These are phyloP conservation scores for Bruguiera hainesii DNA, from an alignment of 441 rosid species.

Conservation along the genomic window DNA sequence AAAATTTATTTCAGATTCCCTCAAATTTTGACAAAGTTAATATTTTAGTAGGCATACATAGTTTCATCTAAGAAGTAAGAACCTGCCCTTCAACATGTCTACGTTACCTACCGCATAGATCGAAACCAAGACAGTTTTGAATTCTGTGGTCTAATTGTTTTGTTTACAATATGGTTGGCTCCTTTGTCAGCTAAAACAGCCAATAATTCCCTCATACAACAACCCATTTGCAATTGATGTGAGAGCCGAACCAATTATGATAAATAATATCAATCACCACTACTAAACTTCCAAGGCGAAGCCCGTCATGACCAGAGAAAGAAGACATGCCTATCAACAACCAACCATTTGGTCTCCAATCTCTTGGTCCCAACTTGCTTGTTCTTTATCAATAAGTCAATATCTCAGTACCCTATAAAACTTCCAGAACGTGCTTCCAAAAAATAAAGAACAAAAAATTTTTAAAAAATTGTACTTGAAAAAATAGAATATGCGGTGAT, in stretches of 20 bases:
- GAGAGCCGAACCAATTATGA: not conserved
- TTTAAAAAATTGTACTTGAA: not conserved
- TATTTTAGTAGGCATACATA: no score
- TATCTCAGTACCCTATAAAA: not conserved
- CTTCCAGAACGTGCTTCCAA: not conserved
- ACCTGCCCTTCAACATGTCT: no score
- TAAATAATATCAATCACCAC: not conserved
- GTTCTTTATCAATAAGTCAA: not conserved
- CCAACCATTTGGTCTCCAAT: not conserved
- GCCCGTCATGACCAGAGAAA: not conserved
- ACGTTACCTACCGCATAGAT: no score
- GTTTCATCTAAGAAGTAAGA: no score
- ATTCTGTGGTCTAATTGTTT: no score
- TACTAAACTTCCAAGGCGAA: not conserved
- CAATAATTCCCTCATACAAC: not conserved
- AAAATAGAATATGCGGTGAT: not conserved
- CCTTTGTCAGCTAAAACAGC: not conserved
- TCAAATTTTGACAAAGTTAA: no score
- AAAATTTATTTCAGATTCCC: no score
- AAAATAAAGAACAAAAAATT: no score
- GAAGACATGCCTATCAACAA: not conserved
- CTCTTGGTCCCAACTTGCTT: not conserved
- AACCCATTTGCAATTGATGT: not conserved
- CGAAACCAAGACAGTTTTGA: no score
- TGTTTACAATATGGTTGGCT: not conserved